Conservation (phyloP, 371 early-diverging fungal species). For the Circinella minor region DNA sequence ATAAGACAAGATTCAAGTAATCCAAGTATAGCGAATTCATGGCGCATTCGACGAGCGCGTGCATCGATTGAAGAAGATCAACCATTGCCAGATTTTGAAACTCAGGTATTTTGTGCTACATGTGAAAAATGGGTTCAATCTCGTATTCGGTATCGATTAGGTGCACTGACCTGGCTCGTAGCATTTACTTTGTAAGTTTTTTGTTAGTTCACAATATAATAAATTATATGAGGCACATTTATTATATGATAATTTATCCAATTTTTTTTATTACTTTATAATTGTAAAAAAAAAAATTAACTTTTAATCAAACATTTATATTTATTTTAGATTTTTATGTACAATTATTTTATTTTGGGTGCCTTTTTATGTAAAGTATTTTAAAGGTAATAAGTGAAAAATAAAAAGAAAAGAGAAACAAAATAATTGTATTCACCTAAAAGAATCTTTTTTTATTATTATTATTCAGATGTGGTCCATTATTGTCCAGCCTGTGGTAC, state of each 20-base stretch:
- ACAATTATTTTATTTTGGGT: constrained; percentile 48
- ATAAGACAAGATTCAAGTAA: constrained; percentile 8
- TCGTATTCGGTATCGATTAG: constrained; percentile 41
- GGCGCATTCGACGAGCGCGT: constrained; percentile 27
- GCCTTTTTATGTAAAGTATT: constrained; percentile 52
- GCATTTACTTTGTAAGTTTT: constrained; percentile 39
- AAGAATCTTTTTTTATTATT: background rate
- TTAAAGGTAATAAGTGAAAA: constrained; percentile 34
- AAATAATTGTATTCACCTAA: background rate
- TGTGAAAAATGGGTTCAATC: constrained; percentile 45
- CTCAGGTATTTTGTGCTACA: constrained; percentile 33
- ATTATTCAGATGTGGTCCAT: constrained; percentile 39
- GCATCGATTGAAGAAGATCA: constrained; percentile 20
- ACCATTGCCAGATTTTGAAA: constrained; percentile 44
- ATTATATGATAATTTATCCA: background rate
- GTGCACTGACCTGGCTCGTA: constrained; percentile 39
- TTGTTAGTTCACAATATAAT: background rate
- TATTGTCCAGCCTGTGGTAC: constrained; percentile 47
- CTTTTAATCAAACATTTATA: no score
- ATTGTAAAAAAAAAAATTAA: constrained; percentile 2
- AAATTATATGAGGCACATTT: background rate
- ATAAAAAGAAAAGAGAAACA: background rate
- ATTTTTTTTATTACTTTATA: constrained; percentile 27
- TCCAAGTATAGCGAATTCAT: constrained; percentile 14
- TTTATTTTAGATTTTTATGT: constrained; percentile 31